Percentiles rank a stretch among this genome's conserved stretches.
Conservation (phyloP, 1,139 yeast genomes). For the Geotrichum phurueaensis region DNA sequence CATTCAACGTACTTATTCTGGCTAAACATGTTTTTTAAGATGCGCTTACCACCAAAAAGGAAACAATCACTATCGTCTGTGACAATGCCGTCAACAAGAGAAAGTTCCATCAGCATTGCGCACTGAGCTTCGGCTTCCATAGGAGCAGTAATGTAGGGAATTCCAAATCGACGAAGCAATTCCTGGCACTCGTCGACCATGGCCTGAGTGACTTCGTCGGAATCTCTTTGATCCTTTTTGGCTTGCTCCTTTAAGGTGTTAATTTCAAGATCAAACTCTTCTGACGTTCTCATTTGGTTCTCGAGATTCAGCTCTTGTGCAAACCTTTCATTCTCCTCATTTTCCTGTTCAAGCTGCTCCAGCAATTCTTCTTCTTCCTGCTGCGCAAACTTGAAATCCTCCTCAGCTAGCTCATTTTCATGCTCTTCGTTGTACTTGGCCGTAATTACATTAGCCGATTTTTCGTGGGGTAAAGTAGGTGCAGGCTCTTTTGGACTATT, state of each 20-base stretch:
- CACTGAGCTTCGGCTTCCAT: slow-evolving; percentile 99
- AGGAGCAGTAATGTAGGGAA: slow-evolving; percentile 91
- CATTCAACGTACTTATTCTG: slow-evolving; percentile 90
- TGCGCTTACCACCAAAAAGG: slow-evolving; percentile 78
- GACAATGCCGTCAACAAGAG: slow-evolving; percentile 86
- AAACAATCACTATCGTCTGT: slow-evolving; percentile 98
- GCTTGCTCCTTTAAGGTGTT: slow-evolving; percentile 48
- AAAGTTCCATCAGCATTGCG: slow-evolving; percentile 61
- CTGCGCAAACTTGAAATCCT: slow-evolving; percentile 49
- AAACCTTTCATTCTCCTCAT: slow-evolving; percentile 63
- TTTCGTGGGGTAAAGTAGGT: background rate
- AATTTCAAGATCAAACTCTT: slow-evolving; percentile 49
- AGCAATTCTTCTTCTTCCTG: slow-evolving; percentile 67
- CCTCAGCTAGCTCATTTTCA: slow-evolving; percentile 29
- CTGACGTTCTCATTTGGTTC: slow-evolving; percentile 14
- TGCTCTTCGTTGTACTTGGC: slow-evolving; percentile 18
- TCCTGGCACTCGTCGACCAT: slow-evolving; percentile 93
- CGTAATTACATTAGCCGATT: background rate
- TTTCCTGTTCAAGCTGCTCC: slow-evolving; percentile 61
- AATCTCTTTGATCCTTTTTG: slow-evolving; percentile 68
- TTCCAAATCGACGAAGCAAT: slow-evolving; percentile 75
- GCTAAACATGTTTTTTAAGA: slow-evolving; percentile 83
- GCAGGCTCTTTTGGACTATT: background rate
- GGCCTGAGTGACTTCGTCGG: slow-evolving; percentile 81
- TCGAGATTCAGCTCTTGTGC: slow-evolving; percentile 30